A percentile compares a stretch with the other conserved stretches of the same genome.
These are phyloP conservation scores for Cornus kousa DNA, from an alignment of 148 eudicot genomes.

Conservation along the genomic window DNA sequence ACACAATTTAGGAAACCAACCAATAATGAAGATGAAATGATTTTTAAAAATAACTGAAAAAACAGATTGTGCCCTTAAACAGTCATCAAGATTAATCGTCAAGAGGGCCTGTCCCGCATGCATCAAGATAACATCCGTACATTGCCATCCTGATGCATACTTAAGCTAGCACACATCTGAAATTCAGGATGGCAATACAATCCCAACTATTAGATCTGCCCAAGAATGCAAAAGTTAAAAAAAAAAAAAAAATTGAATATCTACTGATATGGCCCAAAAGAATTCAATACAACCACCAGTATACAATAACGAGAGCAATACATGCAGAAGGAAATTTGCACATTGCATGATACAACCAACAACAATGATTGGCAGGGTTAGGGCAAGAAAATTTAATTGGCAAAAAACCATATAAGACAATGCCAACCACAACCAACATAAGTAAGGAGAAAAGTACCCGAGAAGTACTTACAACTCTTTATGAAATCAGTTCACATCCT, in stretches of 20 bases:
- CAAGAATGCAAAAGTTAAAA: neutral
- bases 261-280: slow-evolving; percentile 15
- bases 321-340: slow-evolving; percentile 41
- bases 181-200: neutral
- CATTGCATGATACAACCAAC: slow-evolving; percentile 32
- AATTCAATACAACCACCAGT: slow-evolving; percentile 35
- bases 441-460: slow-evolving; percentile 20
- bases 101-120: neutral
- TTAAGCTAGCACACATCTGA: neutral
- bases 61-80: neutral
- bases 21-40: too few relatives aligned
- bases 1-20: neutral
- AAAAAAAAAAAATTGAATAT: slow-evolving; percentile 9
- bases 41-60: neutral
- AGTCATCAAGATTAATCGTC: neutral
- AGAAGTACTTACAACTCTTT: slow-evolving; percentile 34
- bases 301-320: slow-evolving; percentile 28
- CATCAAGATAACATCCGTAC: neutral
- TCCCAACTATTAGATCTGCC: neutral
- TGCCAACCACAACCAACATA: slow-evolving; percentile 31
- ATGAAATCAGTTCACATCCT: slow-evolving; percentile 71
- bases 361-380: slow-evolving; percentile 10
- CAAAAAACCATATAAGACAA: slow-evolving; percentile 22
- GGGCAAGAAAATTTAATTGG: slow-evolving; percentile 23
- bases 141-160: neutral